phyloP scores from a whole-genome alignment of 306 rosid genomes.

The Rosa chinensis region DNA sequence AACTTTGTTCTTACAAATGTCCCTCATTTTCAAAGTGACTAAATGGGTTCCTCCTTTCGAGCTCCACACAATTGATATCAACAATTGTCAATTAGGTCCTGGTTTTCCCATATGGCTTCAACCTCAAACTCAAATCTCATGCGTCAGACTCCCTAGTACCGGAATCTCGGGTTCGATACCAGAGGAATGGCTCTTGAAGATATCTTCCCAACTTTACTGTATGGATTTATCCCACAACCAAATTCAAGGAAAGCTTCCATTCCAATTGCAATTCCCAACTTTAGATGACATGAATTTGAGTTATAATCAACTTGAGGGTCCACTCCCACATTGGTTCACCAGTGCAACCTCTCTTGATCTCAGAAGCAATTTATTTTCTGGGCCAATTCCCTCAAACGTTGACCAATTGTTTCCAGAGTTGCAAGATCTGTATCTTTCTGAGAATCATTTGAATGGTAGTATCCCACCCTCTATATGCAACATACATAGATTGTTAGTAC shows the following conservation, averaged over 20 bases:
- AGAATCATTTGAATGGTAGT: background rate
- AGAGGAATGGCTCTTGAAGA: background rate
- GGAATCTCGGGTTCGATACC: background rate
- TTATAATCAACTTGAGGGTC: background rate
- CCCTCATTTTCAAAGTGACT: background rate
- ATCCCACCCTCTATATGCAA: background rate
- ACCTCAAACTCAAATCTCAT: background rate
- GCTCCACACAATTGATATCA: background rate
- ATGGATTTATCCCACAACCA: background rate
- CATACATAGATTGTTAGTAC: background rate
- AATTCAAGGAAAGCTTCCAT: background rate
- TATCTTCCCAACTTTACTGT: background rate
- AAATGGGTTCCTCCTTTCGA: background rate
- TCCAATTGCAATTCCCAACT: background rate
- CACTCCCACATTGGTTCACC: background rate
- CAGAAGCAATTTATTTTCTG: background rate
- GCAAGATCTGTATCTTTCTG: background rate
- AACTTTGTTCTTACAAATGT: too few species aligned
- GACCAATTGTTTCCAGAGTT: background rate
- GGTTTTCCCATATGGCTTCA: background rate
- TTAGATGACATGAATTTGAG: background rate
- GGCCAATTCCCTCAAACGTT: background rate
- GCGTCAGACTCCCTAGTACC: accelerated
- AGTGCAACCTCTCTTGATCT: background rate
- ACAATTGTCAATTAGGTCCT: background rate